Percentiles rank a stretch among this genome's conserved stretches.
These are phyloP conservation scores for Sarocladiaceae sp. DNA, from an alignment of 2,329 filamentous ascomycete species.

Conservation along the genomic window DNA sequence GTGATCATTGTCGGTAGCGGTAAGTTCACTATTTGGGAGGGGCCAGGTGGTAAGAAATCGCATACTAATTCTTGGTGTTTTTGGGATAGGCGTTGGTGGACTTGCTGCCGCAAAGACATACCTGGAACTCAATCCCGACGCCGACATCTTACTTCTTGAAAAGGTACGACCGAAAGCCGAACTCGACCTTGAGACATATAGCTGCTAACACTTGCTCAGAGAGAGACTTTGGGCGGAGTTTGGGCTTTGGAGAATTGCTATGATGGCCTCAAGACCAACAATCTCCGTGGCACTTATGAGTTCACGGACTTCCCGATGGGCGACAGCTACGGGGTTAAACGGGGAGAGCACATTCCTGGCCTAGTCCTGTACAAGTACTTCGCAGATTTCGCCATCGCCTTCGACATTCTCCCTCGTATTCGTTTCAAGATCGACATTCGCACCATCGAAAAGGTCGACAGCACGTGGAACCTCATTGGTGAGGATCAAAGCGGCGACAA, in stretches of 20 bases:
- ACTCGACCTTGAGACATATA: too few species aligned
- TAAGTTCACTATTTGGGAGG: too few species aligned
- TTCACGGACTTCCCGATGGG: conserved; percentile 71
- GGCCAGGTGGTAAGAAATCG: too few species aligned
- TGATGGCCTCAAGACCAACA: conserved; percentile 68
- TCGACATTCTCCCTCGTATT: conserved; percentile 35
- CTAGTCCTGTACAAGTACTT: conserved; percentile 43
- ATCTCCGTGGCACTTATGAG: conserved; percentile 68
- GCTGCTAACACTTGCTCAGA: neutral
- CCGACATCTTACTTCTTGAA: conserved; percentile 13
- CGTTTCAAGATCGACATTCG: conserved; percentile 34
- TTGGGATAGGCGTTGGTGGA: neutral
- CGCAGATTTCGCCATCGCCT: conserved; percentile 37
- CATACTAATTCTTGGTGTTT: too few species aligned
- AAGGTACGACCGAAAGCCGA: neutral
- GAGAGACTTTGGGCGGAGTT: conserved; percentile 11
- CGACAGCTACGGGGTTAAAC: conserved; percentile 43
- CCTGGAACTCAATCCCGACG: neutral
- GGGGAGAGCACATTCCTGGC: conserved; percentile 44
- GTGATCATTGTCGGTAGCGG: neutral
- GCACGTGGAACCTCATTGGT: conserved; percentile 15
- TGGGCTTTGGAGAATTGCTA: conserved; percentile 34
- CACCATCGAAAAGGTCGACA: conserved; percentile 25
- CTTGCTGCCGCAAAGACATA: conserved; percentile 4
- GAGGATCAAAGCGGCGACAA: neutral